Evolutionary conservation across 2,329 filamentous ascomycete genomes (phyloP).

Genomic region (Neospermospora avenae): DNA sequence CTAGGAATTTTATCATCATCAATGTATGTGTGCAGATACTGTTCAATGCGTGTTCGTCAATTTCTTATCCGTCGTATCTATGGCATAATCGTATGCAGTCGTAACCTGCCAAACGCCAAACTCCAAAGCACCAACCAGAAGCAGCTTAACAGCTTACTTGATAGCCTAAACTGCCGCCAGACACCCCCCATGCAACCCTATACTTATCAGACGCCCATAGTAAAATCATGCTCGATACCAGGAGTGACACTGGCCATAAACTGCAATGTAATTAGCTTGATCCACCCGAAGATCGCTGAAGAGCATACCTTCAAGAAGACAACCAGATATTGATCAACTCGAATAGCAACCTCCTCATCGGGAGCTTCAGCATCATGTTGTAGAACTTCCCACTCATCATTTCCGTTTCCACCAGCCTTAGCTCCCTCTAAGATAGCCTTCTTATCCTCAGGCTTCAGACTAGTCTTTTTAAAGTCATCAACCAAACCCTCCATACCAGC

Average conservation of each 20-base stretch:
- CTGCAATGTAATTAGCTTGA: constrained; percentile 43
- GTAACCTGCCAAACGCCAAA: constrained; percentile 2
- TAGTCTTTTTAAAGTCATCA: constrained; percentile 67
- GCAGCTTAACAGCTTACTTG: not conserved
- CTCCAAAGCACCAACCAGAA: not conserved
- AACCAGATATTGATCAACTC: constrained; percentile 85
- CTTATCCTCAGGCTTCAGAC: constrained; percentile 51
- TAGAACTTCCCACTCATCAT: constrained; percentile 65
- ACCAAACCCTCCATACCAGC: constrained; percentile 80
- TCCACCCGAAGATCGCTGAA: constrained; percentile 5
- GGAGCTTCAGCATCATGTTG: constrained; percentile 53
- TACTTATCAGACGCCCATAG: constrained; percentile 73
- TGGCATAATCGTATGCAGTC: not conserved
- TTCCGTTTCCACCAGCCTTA: constrained; percentile 48
- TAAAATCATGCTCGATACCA: constrained; percentile 96
- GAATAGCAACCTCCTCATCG: constrained; percentile 75
- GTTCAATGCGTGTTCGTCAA: not conserved
- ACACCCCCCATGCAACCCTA: not conserved
- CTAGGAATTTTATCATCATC: too few relatives aligned
- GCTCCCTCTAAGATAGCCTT: constrained; percentile 38
- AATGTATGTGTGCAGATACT: too few relatives aligned
- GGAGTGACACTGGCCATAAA: constrained; percentile 90
- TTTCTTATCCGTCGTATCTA: constrained; percentile 3
- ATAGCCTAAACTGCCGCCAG: not conserved
- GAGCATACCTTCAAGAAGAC: constrained; percentile 72